Conservation (phyloP, 2,329 filamentous ascomycete genomes). For the Fonsecaea pugnacius region DNA sequence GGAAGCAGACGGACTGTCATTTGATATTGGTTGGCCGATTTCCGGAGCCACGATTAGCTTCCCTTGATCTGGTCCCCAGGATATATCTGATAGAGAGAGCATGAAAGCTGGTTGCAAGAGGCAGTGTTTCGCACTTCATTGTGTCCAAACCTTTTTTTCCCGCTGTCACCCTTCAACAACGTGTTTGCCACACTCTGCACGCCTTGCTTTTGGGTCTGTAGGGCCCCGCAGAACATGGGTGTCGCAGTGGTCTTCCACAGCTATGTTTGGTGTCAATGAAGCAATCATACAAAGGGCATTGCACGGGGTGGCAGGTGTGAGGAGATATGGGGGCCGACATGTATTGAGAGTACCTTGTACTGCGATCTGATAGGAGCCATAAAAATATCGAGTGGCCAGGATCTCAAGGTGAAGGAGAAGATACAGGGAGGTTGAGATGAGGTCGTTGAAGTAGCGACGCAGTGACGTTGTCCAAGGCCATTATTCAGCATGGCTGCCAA, state of each 20-base stretch:
- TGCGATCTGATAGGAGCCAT: background rate
- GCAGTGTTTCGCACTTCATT: constrained; percentile 5
- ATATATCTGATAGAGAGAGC: constrained; percentile 16
- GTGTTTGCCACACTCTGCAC: constrained; percentile 1
- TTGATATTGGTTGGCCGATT: constrained; percentile 24
- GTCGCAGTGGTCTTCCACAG: background rate
- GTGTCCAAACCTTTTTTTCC: background rate
- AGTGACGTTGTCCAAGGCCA: background rate
- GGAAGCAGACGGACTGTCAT: constrained; percentile 25
- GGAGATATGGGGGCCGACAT: background rate
- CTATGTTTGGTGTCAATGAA: background rate
- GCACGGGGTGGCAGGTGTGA: background rate
- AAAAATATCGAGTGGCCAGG: background rate
- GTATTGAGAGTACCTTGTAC: background rate
- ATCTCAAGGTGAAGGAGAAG: background rate
- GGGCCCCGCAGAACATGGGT: background rate
- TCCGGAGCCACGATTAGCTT: constrained; percentile 10
- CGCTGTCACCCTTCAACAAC: constrained; percentile 7
- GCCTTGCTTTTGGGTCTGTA: background rate
- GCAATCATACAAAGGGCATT: background rate
- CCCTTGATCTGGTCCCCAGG: constrained; percentile 15
- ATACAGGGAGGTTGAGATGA: background rate
- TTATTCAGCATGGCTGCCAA: background rate
- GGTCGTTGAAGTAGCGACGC: background rate
- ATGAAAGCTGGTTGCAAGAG: constrained; percentile 2